A percentile compares a stretch with the other conserved stretches of the same genome.
These are phyloP conservation scores for Bruguiera parviflora DNA, from an alignment of 345 rosid genomes.

Conservation along the genomic window DNA sequence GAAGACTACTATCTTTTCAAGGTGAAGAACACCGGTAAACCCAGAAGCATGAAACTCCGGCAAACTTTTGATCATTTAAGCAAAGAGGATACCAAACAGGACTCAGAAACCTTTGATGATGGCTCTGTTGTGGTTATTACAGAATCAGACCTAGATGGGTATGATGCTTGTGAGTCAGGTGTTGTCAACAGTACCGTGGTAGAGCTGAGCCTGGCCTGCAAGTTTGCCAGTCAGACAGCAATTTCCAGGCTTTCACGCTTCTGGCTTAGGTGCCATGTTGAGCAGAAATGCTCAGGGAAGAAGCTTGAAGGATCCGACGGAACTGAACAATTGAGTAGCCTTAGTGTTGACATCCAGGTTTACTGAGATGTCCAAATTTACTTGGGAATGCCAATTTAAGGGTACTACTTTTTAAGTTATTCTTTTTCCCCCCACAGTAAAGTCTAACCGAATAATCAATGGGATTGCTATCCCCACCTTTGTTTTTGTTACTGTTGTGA, in stretches of 20 bases:
- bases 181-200: constrained; percentile 43
- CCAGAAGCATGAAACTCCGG: not conserved
- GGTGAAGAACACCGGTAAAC: constrained; percentile 20
- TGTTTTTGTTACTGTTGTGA: not conserved
- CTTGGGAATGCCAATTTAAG: not conserved
- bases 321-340: constrained; percentile 47
- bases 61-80: constrained; percentile 27
- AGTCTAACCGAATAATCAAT: not conserved
- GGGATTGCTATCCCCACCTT: not conserved
- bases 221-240: constrained; percentile 62
- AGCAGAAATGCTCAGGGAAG: constrained; percentile 30
- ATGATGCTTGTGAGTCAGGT: constrained; percentile 37
- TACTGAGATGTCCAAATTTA: constrained; percentile 39
- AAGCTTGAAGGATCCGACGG: constrained; percentile 32
- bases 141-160: constrained; percentile 79
- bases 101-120: constrained; percentile 56
- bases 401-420: not conserved
- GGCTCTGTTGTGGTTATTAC: constrained; percentile 78
- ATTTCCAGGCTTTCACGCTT: constrained; percentile 68
- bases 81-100: not conserved
- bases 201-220: constrained; percentile 61
- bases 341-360: constrained; percentile 74
- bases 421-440: not conserved
- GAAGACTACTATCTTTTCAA: constrained; percentile 34
- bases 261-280: constrained; percentile 49